These are phyloP conservation scores for Solanum tacnaense DNA, from an alignment of 257 asterid genomes.

Conservation along the genomic window DNA sequence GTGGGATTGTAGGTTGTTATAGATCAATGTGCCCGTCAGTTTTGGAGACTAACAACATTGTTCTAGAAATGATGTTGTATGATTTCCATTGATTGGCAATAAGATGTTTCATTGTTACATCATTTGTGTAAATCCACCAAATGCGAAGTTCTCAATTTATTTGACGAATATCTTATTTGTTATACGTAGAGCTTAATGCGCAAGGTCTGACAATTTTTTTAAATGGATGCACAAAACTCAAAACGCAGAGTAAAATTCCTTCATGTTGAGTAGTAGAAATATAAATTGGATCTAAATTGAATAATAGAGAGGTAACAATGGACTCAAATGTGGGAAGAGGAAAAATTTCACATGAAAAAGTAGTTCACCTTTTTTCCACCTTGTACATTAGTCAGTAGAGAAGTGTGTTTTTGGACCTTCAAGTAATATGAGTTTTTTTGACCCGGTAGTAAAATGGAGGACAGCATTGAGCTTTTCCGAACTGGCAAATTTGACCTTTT, in stretches of 20 bases:
- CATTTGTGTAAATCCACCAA: background rate
- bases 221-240: background rate
- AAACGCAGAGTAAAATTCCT: background rate
- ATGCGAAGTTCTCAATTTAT: background rate
- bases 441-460: background rate
- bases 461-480: background rate
- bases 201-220: background rate
- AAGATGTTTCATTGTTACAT: background rate
- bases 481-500: background rate
- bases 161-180: background rate
- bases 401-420: background rate
- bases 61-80: background rate
- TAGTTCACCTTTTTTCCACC: background rate
- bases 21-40: background rate
- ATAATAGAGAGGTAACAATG: background rate
- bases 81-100: background rate
- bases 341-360: background rate
- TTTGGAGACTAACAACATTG: background rate
- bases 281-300: background rate
- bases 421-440: background rate
- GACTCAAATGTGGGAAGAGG: background rate
- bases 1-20: background rate
- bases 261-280: background rate
- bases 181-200: background rate
- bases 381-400: background rate